These are phyloP conservation scores for Camellia granthamiana DNA, from an alignment of 148 eudicot species.

Conservation along the genomic window DNA sequence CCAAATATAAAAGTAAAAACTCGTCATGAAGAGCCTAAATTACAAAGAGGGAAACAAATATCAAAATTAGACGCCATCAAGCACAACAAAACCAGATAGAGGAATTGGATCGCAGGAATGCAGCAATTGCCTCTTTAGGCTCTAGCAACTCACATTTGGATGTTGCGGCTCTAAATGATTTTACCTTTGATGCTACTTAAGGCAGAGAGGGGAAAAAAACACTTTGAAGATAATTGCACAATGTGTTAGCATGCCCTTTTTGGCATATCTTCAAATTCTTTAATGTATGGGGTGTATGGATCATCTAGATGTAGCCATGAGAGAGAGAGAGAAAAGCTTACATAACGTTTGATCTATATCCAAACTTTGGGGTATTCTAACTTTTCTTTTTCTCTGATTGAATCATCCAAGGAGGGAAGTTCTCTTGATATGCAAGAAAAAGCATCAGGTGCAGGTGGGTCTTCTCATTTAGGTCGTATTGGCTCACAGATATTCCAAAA, in stretches of 20 bases:
- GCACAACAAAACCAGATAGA: no score
- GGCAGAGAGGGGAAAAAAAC: no score
- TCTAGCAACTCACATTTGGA: neutral
- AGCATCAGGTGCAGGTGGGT: slow-evolving; percentile 35
- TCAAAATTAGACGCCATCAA: no score
- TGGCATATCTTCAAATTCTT: no score
- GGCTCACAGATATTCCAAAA: slow-evolving; percentile 71
- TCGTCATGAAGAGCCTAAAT: no score
- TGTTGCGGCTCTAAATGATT: neutral
- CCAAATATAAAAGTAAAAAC: no score
- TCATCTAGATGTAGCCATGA: no score
- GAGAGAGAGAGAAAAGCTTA: neutral
- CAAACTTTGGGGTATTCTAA: neutral
- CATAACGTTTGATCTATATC: neutral
- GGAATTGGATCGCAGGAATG: neutral
- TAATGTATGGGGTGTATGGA: no score
- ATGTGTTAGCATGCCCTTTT: no score
- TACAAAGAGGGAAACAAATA: no score
- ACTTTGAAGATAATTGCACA: neutral
- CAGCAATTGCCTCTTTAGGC: neutral
- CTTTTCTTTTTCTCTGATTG: slow-evolving; percentile 20
- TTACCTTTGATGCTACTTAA: neutral
- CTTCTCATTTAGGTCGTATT: slow-evolving; percentile 65
- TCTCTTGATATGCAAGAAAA: slow-evolving; percentile 44
- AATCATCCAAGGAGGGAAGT: slow-evolving; percentile 44